Base-by-base conservation (phyloP, 2,329 filamentous ascomycete species). In the Capronia epimyces region DNA sequence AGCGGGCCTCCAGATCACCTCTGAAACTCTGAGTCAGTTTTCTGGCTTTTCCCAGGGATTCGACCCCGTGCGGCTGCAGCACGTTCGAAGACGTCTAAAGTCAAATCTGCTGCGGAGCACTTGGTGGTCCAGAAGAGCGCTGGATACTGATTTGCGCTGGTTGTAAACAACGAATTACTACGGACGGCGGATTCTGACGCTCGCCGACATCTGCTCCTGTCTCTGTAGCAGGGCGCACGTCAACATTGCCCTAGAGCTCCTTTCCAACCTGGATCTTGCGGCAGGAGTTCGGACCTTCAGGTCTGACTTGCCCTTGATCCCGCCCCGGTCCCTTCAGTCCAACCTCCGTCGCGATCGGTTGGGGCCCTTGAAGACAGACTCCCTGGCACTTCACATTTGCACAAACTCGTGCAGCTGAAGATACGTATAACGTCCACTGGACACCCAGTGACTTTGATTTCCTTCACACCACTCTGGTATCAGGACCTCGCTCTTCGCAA, bases 381-480 rank as follows among this genome's bases (percentile, higher is more conserved):
- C 3, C 8, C 21, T 25, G 20, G 20, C 6, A 25, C 7, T 25
- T 15, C n/a, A 25, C 39, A 4, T 16, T 42, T 16, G 5, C 39
- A 42, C 20, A 25, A 24, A 13, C 39, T 25, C 10, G 25, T 25
- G 15, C 41, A 29, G 1, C 37, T 43, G 15, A 37, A 12, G 15
- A 20, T 37, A 37, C 29, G 40, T 50, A 44, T 50, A 50, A 44
- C 40, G 40, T 37, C 40, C 20, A n/a, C 27, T 16, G 10, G 15
- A 10, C 20, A 13, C 47, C 40, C 27, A 27, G 39, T 43, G 25
- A 31, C 41, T 43, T 43, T 31, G 21, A 27, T 34, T 42, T 31
- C 46, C 27, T 39, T 21, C 53, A 37, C 41, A 46, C 37, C 31
- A 42, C 46, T 46, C 36, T 37, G 31, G 3, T 21, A 18, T 31